phyloP scores from a whole-genome alignment of 345 rosid species.

The Lepidium africanum region DNA sequence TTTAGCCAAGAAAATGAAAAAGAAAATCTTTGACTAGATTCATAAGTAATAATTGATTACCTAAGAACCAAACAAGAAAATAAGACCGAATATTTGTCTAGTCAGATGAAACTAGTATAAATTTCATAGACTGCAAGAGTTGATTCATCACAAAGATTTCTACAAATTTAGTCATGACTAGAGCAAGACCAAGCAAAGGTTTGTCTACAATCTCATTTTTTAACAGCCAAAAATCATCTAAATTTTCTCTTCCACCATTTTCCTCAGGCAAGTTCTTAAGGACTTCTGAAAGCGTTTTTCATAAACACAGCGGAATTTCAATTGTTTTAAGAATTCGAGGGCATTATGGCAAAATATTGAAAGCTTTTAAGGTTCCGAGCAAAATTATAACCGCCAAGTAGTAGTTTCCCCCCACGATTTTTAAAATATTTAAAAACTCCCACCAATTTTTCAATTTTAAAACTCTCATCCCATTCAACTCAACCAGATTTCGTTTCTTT shows the following conservation, averaged over 20 bases:
- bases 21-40: background rate
- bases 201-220: background rate
- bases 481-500: background rate
- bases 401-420: conserved; percentile 4
- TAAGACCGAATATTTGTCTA: background rate
- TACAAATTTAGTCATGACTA: background rate
- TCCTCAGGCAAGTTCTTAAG: background rate
- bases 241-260: background rate
- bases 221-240: background rate
- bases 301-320: background rate
- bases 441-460: conserved; percentile 18
- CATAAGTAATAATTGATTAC: background rate
- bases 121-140: background rate
- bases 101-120: background rate
- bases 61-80: background rate
- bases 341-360: background rate
- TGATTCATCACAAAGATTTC: background rate
- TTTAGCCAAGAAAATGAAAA: background rate
- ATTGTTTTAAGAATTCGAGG: background rate
- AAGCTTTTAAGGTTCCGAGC: background rate
- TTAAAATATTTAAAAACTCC: conserved; percentile 22
- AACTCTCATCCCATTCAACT: background rate
- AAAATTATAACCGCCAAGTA: conserved; percentile 9
- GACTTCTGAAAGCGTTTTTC: background rate
- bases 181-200: background rate